Evolutionary conservation across 805 yeast genomes (phyloP), one percentile per base, ranked within the genome.

Genomic region (Tetrapisispora fleetii): DNA sequence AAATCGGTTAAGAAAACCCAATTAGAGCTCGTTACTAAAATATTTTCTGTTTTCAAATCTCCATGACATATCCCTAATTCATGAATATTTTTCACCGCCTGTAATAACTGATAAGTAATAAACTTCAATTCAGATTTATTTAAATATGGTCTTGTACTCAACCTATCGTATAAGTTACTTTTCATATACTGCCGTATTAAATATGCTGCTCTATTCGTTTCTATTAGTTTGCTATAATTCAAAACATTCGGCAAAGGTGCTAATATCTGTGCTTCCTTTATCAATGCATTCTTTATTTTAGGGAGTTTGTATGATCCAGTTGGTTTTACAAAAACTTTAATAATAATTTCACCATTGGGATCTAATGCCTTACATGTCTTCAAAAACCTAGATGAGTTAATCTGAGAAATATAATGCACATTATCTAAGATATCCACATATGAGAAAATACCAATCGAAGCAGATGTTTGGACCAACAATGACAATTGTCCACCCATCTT

Each of bases 201-300:
- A 67, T 91, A 93, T 0, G 93, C 95, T 0, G 98, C 98, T 41
- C 97, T 72, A 47, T 85, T 95, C 0, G 96, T 87, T 58, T 90
- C 96, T 13, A 89, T 73, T 37, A 93, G 71, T 48, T 81, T 78
- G 43, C 78, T 69, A 67, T 83, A 91, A 6, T 93, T 84, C 27
- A 89, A 61, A 4, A 80, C 83, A 56, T 83, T 84, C 11, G 80
- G 80, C 32, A 77, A 64, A 47, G 72, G 77, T 1, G 69, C 60
- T 36, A 88, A 58, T 10, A 68, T 59, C 8, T 38, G 30, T 2
- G 65, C 52, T 47, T 66, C 67, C 10, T 52, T 48, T 37, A 72
- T 64, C 30, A 77, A 65, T 24, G 61, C 57, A 43, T 69, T 68
- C 46, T 67, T 53, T 27, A 58, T 57, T 30, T 53, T 52, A 33